Percentiles rank a stretch among this genome's conserved stretches.
phyloP scores from a whole-genome alignment of 1,284 basidiomycete genomes.

The Cutaneotrichosporon sp. region DNA sequence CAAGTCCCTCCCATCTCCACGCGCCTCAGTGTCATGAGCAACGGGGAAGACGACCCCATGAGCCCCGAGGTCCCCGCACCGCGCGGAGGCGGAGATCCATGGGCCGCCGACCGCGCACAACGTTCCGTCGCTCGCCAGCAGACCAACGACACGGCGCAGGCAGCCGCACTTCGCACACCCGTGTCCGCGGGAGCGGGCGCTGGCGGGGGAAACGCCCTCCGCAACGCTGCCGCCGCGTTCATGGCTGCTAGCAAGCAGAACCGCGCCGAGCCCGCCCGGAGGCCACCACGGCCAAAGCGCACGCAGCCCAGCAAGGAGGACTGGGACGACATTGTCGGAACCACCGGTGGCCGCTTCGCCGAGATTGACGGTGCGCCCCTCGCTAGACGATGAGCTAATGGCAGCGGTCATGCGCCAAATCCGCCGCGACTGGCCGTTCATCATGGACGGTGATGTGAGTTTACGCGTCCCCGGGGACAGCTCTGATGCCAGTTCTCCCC shows the following conservation, averaged over 20 bases:
- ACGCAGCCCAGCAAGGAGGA: slow-evolving; percentile 25
- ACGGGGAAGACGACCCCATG: slow-evolving; percentile 10
- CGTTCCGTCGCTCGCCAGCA: slow-evolving; percentile 38
- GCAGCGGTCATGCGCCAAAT: slow-evolving; percentile 80
- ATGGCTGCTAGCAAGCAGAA: slow-evolving; percentile 32
- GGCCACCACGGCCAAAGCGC: slow-evolving; percentile 15
- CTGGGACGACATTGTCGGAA: slow-evolving; percentile 32
- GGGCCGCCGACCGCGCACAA: slow-evolving; percentile 42
- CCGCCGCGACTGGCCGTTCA: slow-evolving; percentile 84
- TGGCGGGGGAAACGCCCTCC: slow-evolving; percentile 26
- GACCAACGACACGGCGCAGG: slow-evolving; percentile 28
- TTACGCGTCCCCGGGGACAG: no score
- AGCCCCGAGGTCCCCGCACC: slow-evolving; percentile 17
- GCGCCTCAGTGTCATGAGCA: slow-evolving; percentile 4
- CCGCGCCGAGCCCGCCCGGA: slow-evolving; percentile 8
- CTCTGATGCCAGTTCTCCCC: slow-evolving; percentile 73
- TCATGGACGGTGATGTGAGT: slow-evolving; percentile 78
- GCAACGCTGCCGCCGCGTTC: slow-evolving; percentile 49
- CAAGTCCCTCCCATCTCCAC: neutral
- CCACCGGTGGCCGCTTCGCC: slow-evolving; percentile 43
- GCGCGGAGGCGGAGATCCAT: slow-evolving; percentile 31
- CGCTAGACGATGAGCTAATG: neutral
- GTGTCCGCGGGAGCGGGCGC: slow-evolving; percentile 3
- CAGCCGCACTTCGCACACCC: slow-evolving; percentile 6
- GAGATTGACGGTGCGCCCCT: slow-evolving; percentile 50